Base-by-base conservation (phyloP, 257 asterid genomes). In the Ehretia macrophylla region DNA sequence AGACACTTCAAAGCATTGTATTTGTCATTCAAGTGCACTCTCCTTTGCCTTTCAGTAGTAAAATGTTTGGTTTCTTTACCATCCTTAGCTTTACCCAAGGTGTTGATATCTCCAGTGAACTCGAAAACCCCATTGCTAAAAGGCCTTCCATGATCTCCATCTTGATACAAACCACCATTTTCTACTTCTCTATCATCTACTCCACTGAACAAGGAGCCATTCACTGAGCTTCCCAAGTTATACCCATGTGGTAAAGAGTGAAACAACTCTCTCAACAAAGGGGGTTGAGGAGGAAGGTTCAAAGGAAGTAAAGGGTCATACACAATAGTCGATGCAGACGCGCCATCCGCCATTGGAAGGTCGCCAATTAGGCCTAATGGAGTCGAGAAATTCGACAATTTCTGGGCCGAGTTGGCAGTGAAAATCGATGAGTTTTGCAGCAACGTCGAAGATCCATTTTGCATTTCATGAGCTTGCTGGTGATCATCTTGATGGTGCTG, bases 211-310 rank as follows among this genome's bases (percentile, higher is more conserved):
- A 91, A 65, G 8, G 81, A 69, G 6, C 74, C 81, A 63, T 54
- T 58, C 51, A 77, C 58, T 71, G 70, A 56, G 51, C 72, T 75
- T 54, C 78, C 77, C 40, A 75, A 55, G 40, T 74, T 62, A 46
- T 77, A 75, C 1, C 82, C 92, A 59, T 80, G 67, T 0, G 96
- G 90, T 17, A 90, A 58, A 59, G 95, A 71, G 21, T 85, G 90
- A 40, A 92, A 81, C 53, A 92, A 62, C 73, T 92, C 99, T 55
- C 88, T 79, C 59, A 86, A 18, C 62, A 83, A 59, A 8, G 97
- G 95, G 9, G 97, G 96, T 70, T 86, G 96, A 32, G 93, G 95
- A 0, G 84, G 83, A 3, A 86, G 86, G 60, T 75, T 84, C 67
- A 88, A 59, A 19, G 95, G 98, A 56, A 92, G 65, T 39, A 81